Evolutionary conservation across 768 basidiomycete genomes (phyloP), one percentile per base, ranked within the genome.

Genomic region (Mycena kentingensis): DNA sequence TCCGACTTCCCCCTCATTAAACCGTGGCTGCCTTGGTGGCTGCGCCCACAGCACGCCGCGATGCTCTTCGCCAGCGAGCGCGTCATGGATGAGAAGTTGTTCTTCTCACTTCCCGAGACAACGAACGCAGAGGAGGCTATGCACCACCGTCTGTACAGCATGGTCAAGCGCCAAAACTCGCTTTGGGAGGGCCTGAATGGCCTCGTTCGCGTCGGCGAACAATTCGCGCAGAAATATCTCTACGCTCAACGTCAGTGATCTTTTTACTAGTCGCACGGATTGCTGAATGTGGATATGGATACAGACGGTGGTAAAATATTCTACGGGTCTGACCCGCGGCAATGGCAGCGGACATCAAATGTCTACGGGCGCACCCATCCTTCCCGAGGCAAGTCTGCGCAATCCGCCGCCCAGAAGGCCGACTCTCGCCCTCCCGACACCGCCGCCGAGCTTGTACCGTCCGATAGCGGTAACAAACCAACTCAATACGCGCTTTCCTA

Each of bases 1-100:
- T 50, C 44, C n/a, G 62, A 66, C 27, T 69, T 65, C 46, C 68
- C 69, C 0, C 50, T 47, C 4, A 44, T 64, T 3, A 25, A 52
- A 22, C 16, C 49, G 10, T 72, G 70, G 70, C 47, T 72, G 19
- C 46, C 36, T 0, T 72, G 70, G 70, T 72, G 70, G 70, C 60
- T 59, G 38, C 36, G 63, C 13, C 31, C 44, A 0, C 46, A 51
- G 8, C 63, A 65, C 50, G 61, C 64, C 8, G 34, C 44, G 3
- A 70, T 70, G 67, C 51, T 70, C 3, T 66, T 39, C 37, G 11
- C 15, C 8, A 11, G 11, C 10, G 37, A 39, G 37, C 37, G 13
- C 11, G 37, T 19, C 8, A 39, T 39, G 37, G 37, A 39, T 19
- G 21, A 10, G 19, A 19, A 8, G 10, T 19, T 39, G 10, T 39